phyloP scores from a whole-genome alignment of 129 eudicot species.

The Gnaphalium uliginosum region DNA sequence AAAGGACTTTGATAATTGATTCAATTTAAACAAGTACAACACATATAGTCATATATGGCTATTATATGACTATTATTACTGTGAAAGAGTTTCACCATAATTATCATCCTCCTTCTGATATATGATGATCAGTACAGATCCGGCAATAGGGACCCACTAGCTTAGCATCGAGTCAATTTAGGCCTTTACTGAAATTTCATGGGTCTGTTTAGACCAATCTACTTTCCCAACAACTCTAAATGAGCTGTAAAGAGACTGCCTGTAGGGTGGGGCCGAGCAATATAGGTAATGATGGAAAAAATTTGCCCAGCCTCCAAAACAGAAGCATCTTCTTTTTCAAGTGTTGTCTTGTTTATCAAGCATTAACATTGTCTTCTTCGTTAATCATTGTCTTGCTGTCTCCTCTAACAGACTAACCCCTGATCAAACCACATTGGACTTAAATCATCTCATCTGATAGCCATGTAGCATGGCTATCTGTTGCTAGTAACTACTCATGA shows the following conservation, averaged over 20 bases:
- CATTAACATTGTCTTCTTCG: background rate
- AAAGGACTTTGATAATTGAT: background rate
- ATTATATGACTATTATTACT: background rate
- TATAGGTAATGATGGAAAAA: background rate
- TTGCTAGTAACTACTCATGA: background rate
- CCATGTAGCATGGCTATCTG: background rate
- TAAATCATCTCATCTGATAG: background rate
- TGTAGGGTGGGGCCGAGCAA: background rate
- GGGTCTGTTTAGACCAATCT: background rate
- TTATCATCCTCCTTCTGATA: background rate
- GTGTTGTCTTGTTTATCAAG: background rate
- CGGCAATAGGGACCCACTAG: background rate
- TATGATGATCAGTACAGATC: background rate
- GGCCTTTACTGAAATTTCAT: background rate
- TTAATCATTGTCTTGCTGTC: background rate
- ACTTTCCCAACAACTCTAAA: background rate
- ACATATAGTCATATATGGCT: no score
- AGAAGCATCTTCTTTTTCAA: background rate
- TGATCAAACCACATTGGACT: background rate
- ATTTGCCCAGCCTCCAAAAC: background rate
- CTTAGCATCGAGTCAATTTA: background rate
- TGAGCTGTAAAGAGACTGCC: background rate
- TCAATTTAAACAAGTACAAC: background rate
- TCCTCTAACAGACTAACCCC: background rate
- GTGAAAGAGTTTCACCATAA: background rate